Percentiles rank a stretch among this genome's conserved stretches.
These are phyloP conservation scores for Chlamydomonas sp. DNA, from an alignment of 139 green algal genomes.

Conservation along the genomic window DNA sequence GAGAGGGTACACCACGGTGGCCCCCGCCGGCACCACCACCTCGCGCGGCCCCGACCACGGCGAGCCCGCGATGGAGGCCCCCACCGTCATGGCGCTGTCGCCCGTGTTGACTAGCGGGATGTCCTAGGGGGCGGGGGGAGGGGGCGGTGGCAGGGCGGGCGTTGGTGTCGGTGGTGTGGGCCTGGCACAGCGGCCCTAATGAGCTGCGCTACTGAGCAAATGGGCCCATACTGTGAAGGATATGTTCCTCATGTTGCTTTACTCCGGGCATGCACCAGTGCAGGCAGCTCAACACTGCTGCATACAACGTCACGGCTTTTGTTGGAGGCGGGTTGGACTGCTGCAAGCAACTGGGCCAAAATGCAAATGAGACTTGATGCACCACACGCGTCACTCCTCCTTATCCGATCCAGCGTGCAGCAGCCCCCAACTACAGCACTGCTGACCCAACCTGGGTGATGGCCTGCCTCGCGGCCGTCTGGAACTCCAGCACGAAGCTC, in stretches of 20 bases:
- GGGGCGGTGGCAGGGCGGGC: neutral
- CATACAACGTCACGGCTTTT: no score
- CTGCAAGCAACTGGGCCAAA: no score
- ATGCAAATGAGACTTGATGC: no score
- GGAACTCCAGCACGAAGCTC: constrained; percentile 68
- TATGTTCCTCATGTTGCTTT: no score
- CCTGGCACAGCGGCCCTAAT: no score
- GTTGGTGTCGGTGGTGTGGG: neutral
- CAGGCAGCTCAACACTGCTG: no score
- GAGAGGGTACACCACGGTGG: constrained; percentile 64
- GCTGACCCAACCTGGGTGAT: constrained; percentile 51
- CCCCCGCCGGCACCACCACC: constrained; percentile 58
- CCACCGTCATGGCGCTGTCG: constrained; percentile 58
- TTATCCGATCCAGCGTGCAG: no score
- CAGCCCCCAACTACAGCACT: no score
- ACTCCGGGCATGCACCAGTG: no score
- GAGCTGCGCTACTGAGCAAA: no score
- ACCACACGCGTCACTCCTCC: neutral
- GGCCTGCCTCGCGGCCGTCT: constrained; percentile 53
- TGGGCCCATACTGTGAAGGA: no score
- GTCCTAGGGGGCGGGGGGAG: constrained; percentile 47
- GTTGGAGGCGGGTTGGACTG: no score
- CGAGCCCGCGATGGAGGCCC: constrained; percentile 44
- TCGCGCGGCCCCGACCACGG: constrained; percentile 66
- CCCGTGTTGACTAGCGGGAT: constrained; percentile 77